Conservation (phyloP, 2,329 filamentous ascomycete species). For the Curvularia spicifera region DNA sequence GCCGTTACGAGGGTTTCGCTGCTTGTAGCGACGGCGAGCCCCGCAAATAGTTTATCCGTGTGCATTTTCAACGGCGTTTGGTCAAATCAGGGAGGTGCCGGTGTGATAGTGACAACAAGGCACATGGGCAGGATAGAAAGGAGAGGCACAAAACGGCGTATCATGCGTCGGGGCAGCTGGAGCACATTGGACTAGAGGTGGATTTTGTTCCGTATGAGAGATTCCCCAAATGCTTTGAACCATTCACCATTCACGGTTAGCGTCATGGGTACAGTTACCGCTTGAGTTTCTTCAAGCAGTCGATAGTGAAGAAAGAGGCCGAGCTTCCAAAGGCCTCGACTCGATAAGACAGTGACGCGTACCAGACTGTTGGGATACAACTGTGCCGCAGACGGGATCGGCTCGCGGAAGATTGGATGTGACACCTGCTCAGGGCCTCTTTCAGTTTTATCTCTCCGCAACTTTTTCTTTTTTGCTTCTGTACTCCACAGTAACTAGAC, state of each 20-base stretch:
- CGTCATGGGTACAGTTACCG: conserved; percentile 10
- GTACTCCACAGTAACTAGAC: conserved; percentile 2
- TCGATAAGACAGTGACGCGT: conserved; percentile 15
- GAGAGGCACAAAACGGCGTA: conserved; percentile 6
- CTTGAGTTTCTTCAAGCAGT: background rate
- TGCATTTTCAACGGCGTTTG: conserved; percentile 23
- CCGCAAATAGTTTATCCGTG: conserved; percentile 19
- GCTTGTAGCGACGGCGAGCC: conserved; percentile 6
- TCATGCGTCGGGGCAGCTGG: background rate
- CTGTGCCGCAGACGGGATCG: conserved; percentile 19
- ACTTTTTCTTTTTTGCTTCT: background rate
- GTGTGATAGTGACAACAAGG: conserved; percentile 18
- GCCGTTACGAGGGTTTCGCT: conserved; percentile 8
- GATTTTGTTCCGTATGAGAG: conserved; percentile 23
- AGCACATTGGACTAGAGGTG: conserved; percentile 1
- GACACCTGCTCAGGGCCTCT: background rate
- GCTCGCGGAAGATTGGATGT: conserved; percentile 11
- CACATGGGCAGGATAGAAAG: conserved; percentile 11
- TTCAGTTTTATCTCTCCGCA: background rate
- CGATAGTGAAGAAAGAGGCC: background rate
- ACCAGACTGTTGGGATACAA: conserved; percentile 16
- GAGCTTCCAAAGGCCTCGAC: conserved; percentile 5
- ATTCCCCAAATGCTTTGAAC: conserved; percentile 24
- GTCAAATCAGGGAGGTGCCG: conserved; percentile 5
- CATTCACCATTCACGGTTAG: conserved; percentile 6